Evolutionary conservation across 208 protist genomes (phyloP).

Genomic region (Crithidia sp.): DNA sequence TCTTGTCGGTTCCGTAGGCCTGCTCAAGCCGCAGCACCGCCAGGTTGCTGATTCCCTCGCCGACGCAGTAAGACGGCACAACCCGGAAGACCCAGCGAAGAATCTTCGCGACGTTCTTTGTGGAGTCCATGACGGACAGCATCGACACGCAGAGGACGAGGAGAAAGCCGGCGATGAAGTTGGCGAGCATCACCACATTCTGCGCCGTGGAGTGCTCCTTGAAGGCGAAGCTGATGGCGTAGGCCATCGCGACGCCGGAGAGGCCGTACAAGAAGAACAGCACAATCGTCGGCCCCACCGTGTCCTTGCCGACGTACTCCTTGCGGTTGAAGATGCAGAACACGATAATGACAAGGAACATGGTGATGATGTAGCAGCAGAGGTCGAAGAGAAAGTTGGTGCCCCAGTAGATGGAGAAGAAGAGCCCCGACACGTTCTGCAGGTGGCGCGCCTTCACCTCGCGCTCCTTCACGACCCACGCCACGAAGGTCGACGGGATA

Average conservation of each 20-base stretch:
- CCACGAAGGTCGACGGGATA: constrained; percentile 67
- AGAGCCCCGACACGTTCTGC: constrained; percentile 73
- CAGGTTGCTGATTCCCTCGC: constrained; percentile 80
- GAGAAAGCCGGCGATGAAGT: constrained; percentile 84
- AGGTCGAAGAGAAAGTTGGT: constrained; percentile 85
- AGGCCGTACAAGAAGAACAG: constrained; percentile 72
- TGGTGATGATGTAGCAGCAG: constrained; percentile 61
- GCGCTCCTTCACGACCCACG: constrained; percentile 82
- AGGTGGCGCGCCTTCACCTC: constrained; percentile 69
- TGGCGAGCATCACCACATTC: constrained; percentile 65
- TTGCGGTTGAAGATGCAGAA: constrained; percentile 58
- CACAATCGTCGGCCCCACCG: constrained; percentile 50
- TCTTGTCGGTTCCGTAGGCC: constrained; percentile 31
- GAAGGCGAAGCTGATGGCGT: constrained; percentile 72
- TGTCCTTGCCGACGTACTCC: constrained; percentile 60
- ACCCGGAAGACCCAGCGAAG: constrained; percentile 70
- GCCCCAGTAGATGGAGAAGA: constrained; percentile 71
- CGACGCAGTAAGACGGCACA: constrained; percentile 76
- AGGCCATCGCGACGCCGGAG: constrained; percentile 61
- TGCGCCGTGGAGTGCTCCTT: constrained; percentile 70
- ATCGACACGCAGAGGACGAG: constrained; percentile 63
- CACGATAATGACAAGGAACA: constrained; percentile 63
- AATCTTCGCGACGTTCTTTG: constrained; percentile 38
- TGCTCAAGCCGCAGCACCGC: constrained; percentile 35
- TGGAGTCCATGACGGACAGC: constrained; percentile 47